Evolutionary conservation across 768 basidiomycete species (phyloP).

Genomic region (Suillus cothurnatus): DNA sequence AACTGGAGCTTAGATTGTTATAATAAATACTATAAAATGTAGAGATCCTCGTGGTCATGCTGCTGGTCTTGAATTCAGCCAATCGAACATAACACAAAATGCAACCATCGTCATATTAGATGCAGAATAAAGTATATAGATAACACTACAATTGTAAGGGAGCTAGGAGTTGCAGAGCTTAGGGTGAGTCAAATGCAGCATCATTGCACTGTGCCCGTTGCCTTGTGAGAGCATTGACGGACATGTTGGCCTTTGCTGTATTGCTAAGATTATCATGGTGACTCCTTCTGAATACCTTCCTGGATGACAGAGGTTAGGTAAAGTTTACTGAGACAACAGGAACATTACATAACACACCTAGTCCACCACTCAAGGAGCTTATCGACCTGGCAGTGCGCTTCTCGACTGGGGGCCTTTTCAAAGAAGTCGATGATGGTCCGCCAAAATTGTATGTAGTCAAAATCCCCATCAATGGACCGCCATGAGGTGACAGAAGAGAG

Average conservation of each 20-base stretch:
- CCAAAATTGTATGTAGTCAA: not conserved
- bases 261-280: not conserved
- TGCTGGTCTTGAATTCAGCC: too few relatives aligned
- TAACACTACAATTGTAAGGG: too few relatives aligned
- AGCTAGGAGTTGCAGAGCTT: too few relatives aligned
- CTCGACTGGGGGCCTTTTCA: not conserved
- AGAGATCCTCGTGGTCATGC: too few relatives aligned
- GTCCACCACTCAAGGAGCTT: not conserved
- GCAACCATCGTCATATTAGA: not conserved
- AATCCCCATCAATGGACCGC: not conserved
- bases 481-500: not conserved
- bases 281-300: not conserved
- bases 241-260: not conserved
- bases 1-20: too few relatives aligned
- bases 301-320: not conserved
- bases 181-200: not conserved
- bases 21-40: too few relatives aligned
- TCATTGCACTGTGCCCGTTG: not conserved
- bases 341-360: not conserved
- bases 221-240: not conserved
- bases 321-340: not conserved
- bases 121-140: too few relatives aligned
- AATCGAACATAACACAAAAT: too few relatives aligned
- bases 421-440: not conserved
- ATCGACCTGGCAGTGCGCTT: not conserved